Evolutionary conservation across 1,284 basidiomycete genomes (phyloP).

Genomic region (Puccinia horiana): DNA sequence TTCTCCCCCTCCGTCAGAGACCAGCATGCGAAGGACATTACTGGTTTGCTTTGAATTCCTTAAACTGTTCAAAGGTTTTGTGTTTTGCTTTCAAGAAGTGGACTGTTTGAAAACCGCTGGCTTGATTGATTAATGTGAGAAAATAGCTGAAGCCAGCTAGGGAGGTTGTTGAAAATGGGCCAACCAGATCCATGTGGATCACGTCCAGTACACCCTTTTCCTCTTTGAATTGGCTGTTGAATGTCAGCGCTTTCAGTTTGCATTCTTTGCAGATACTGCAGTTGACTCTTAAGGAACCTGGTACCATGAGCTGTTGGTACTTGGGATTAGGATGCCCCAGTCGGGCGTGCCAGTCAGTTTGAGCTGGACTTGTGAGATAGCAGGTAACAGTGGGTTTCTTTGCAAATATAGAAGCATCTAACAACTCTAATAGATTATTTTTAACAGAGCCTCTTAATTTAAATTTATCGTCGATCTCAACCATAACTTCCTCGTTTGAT

Average conservation of each 20-base stretch:
- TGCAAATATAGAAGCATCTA: background rate
- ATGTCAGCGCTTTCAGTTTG: background rate
- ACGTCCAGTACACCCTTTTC: background rate
- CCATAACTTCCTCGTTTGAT: too few relatives aligned
- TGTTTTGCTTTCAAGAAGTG: background rate
- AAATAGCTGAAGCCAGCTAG: too few relatives aligned
- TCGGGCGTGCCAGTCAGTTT: background rate
- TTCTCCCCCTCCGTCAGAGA: conserved; percentile 11
- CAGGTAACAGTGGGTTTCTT: background rate
- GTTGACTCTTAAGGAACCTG: background rate
- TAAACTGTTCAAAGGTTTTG: background rate
- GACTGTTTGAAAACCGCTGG: background rate
- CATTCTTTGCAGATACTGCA: background rate
- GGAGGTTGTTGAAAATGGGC: conserved; percentile 6
- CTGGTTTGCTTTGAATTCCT: background rate
- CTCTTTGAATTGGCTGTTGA: background rate
- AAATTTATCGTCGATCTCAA: background rate
- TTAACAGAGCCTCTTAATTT: background rate
- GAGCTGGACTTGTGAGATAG: background rate
- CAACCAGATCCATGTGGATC: conserved; percentile 6
- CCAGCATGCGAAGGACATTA: background rate
- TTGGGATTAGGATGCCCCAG: conserved; percentile 9
- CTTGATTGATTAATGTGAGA: background rate
- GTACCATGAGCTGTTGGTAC: background rate
- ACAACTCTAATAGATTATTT: background rate